phyloP scores from a whole-genome alignment of 1,284 basidiomycete species.

The Boletus mariae region DNA sequence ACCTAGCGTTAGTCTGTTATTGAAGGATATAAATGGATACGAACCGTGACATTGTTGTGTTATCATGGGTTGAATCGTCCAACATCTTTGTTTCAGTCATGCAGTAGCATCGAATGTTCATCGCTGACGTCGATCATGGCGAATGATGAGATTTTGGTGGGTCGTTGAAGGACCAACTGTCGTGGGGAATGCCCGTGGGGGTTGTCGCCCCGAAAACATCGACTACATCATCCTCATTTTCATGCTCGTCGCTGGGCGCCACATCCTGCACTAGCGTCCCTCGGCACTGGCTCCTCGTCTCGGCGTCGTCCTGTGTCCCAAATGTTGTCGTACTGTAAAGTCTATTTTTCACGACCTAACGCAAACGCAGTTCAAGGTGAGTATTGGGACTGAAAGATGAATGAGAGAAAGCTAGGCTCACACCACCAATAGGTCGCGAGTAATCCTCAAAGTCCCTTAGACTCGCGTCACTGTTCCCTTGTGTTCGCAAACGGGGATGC shows the following conservation, averaged over 20 bases:
- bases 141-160: not conserved
- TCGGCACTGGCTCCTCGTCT: conserved; percentile 5
- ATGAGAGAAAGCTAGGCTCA: conserved; percentile 19
- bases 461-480: conserved; percentile 37
- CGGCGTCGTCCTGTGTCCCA: conserved; percentile 30
- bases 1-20: not conserved
- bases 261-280: conserved; percentile 10
- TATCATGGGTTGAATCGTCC: conserved; percentile 1
- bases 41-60: conserved; percentile 8
- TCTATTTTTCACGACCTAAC: conserved; percentile 38
- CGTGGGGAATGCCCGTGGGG: not conserved
- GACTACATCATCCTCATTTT: not conserved
- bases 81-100: not conserved
- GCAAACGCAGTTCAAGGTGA: not conserved
- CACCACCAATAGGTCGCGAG: conserved; percentile 42
- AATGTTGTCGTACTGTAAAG: conserved; percentile 41
- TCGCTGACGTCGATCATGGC: not conserved
- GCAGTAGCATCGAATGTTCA: not conserved
- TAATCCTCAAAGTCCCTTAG: conserved; percentile 44
- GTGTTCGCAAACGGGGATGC: conserved; percentile 33
- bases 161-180: conserved; percentile 14
- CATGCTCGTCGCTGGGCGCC: conserved; percentile 4
- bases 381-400: not conserved
- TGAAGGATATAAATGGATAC: not conserved
- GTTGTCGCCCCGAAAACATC: conserved; percentile 15